These are phyloP conservation scores for Lantana camara DNA, from an alignment of 257 asterid species.

Conservation along the genomic window DNA sequence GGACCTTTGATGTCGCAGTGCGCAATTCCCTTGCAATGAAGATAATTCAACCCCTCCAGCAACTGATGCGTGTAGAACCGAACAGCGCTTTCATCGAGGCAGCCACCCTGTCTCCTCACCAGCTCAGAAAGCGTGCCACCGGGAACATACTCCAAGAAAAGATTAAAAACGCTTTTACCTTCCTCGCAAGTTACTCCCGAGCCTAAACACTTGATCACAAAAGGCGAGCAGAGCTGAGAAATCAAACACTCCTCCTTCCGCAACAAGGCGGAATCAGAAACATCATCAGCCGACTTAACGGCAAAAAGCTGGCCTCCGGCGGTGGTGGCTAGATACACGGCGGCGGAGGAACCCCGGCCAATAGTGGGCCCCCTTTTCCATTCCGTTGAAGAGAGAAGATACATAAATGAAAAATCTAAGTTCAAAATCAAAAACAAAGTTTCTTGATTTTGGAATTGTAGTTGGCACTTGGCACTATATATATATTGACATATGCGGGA, in stretches of 20 bases:
- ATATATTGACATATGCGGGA: constrained; percentile 9
- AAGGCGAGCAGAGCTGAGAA: constrained; percentile 65
- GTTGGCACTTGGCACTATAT: neutral
- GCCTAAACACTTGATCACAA: constrained; percentile 56
- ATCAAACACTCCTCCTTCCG: constrained; percentile 51
- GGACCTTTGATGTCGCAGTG: constrained; percentile 83
- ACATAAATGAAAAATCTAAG: neutral
- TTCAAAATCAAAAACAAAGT: neutral
- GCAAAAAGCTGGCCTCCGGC: constrained; percentile 62
- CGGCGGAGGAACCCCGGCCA: constrained; percentile 80
- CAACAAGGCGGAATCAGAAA: constrained; percentile 37
- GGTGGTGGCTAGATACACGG: constrained; percentile 59
- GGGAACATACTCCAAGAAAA: constrained; percentile 70
- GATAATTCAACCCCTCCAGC: constrained; percentile 56
- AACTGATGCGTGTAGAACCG: constrained; percentile 43
- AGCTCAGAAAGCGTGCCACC: constrained; percentile 71
- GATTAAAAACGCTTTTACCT: constrained; percentile 35
- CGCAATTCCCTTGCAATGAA: constrained; percentile 56
- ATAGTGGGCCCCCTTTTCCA: constrained; percentile 76
- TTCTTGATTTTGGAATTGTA: neutral
- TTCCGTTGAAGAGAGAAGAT: constrained; percentile 39
- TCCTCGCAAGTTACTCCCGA: constrained; percentile 42
- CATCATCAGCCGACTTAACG: constrained; percentile 53
- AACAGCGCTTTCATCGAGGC: constrained; percentile 42
- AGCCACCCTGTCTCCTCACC: constrained; percentile 49